A percentile compares a stretch with the other conserved stretches of the same genome.
These are phyloP conservation scores for Casaregolazyma suthepensis DNA, from an alignment of 1,139 yeast species.

Conservation along the genomic window DNA sequence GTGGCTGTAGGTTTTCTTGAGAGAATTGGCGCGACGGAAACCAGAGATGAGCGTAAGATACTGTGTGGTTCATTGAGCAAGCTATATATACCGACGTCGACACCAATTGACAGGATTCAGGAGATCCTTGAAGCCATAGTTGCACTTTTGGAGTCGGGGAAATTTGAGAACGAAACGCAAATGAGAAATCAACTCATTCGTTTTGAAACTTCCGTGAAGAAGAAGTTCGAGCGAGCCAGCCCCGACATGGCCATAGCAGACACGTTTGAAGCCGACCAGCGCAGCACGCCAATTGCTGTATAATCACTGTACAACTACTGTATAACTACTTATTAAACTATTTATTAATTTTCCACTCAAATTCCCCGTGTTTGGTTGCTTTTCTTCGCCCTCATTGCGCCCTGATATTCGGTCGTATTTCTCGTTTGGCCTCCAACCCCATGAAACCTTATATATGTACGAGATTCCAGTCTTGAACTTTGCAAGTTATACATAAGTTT, in stretches of 20 bases:
- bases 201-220: conserved; percentile 2
- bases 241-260: background rate
- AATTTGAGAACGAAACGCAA: conserved; percentile 34
- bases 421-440: background rate
- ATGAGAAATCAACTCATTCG: conserved; percentile 25
- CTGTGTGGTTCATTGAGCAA: conserved; percentile 50
- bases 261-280: background rate
- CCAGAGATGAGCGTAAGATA: conserved; percentile 49
- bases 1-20: conserved; percentile 54
- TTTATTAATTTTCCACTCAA: background rate
- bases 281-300: background rate
- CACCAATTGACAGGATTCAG: conserved; percentile 13
- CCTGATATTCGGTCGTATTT: background rate
- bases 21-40: conserved; percentile 33
- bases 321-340: no score
- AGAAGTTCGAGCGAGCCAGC: background rate
- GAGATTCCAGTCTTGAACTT: background rate
- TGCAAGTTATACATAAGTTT: background rate
- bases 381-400: background rate
- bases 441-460: background rate
- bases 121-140: conserved; percentile 19
- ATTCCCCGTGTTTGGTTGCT: background rate
- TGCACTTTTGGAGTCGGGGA: conserved; percentile 26
- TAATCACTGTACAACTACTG: background rate
- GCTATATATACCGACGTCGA: conserved; percentile 36